Percentiles rank a stretch among this genome's conserved stretches.
These are phyloP conservation scores for Erysimum cheiranthoides DNA, from an alignment of 345 rosid species.

Conservation along the genomic window DNA sequence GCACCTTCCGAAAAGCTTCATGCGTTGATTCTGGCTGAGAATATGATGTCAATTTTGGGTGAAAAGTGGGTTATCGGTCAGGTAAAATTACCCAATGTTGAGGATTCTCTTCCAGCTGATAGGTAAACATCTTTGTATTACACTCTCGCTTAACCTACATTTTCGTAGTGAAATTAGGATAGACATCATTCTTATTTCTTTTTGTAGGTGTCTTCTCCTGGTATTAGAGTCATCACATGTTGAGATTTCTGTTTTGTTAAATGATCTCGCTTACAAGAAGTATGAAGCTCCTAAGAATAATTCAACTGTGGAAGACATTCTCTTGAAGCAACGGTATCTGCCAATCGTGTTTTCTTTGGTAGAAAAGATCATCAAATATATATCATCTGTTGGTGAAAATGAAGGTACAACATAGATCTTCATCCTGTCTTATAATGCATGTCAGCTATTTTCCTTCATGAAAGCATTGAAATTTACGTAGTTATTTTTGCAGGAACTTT, in stretches of 20 bases:
- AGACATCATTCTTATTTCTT: conserved; percentile 15
- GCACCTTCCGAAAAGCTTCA: conserved; percentile 85
- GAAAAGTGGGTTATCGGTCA: conserved; percentile 75
- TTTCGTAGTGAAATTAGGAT: background rate
- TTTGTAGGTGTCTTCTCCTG: conserved; percentile 80
- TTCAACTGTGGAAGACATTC: conserved; percentile 54
- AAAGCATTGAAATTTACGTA: background rate
- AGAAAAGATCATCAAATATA: conserved; percentile 76
- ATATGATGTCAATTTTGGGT: conserved; percentile 64
- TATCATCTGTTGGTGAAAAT: conserved; percentile 56
- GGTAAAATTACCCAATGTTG: conserved; percentile 56
- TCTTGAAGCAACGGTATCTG: conserved; percentile 67
- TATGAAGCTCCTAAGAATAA: conserved; percentile 77
- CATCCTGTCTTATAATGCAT: conserved; percentile 12
- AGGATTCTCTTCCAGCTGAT: conserved; percentile 62
- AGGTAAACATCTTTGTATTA: conserved; percentile 50
- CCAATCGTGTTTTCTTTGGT: conserved; percentile 74
- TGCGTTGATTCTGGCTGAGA: conserved; percentile 84
- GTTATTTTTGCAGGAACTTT: conserved; percentile 49
- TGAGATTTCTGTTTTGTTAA: conserved; percentile 80
- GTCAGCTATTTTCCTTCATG: background rate
- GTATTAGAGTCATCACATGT: conserved; percentile 87
- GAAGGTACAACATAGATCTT: conserved; percentile 57
- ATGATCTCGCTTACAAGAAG: conserved; percentile 81
- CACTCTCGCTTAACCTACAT: background rate